Evolutionary conservation across 192 early-diverging fungal genomes (phyloP).

Genomic region (Backusella macrospora): DNA sequence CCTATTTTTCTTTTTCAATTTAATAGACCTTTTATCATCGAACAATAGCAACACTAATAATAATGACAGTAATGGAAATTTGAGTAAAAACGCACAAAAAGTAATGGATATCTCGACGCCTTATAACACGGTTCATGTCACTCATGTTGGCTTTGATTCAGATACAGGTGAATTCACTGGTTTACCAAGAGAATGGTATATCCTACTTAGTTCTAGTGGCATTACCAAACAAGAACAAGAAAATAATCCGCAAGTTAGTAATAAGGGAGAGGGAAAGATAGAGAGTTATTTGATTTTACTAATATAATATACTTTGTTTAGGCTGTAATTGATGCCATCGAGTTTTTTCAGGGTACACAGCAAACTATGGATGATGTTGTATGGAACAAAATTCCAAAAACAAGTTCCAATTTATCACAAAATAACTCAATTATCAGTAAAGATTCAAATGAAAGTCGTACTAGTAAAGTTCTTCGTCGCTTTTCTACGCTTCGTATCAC

Average conservation of each 20-base stretch:
- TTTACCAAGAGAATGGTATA: slow-evolving; percentile 91
- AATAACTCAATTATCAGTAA: slow-evolving; percentile 1
- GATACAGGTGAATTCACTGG: slow-evolving; percentile 96
- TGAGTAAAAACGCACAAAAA: slow-evolving; percentile 36
- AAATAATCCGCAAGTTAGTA: slow-evolving; percentile 77
- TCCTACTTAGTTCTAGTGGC: slow-evolving; percentile 87
- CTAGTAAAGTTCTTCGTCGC: background rate
- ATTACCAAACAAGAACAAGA: slow-evolving; percentile 94
- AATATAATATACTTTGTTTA: slow-evolving; percentile 23
- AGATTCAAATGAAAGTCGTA: background rate
- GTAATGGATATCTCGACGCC: slow-evolving; percentile 87
- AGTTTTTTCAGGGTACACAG: slow-evolving; percentile 72
- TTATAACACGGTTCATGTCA: slow-evolving; percentile 95
- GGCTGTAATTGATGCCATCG: slow-evolving; percentile 80
- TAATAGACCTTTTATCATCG: background rate
- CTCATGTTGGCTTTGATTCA: slow-evolving; percentile 96
- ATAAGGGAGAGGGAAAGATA: background rate
- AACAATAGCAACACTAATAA: background rate
- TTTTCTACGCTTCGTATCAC: slow-evolving; percentile 15
- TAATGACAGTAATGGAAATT: background rate
- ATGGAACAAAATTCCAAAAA: slow-evolving; percentile 37
- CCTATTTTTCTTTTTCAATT: background rate
- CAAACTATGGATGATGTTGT: slow-evolving; percentile 25
- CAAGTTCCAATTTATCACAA: slow-evolving; percentile 6
- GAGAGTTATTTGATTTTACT: slow-evolving; percentile 13